Base-by-base conservation (phyloP, 768 basidiomycete species). In the Boletus insuetus region DNA sequence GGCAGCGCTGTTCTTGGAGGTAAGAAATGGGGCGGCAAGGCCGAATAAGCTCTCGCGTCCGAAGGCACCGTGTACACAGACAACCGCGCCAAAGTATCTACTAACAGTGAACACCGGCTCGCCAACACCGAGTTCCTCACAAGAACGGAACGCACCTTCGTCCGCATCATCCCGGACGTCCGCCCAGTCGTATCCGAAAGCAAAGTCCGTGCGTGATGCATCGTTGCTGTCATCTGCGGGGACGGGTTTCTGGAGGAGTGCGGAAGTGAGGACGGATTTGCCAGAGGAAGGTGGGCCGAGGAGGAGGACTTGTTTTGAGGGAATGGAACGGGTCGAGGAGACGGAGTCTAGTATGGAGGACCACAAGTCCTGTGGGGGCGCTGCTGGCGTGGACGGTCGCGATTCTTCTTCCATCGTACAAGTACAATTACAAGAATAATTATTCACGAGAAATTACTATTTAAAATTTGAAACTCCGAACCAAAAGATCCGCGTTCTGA, bases 61-160 rank as follows among this genome's bases (percentile, higher is more conserved):
- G 91, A 91, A 0, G 94, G 92, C 10, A 94, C 87, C n/a, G 87
- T 91, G 69, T 91, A 95, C 46, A 98, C 82, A 13, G 94, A 96
- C 38, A 97, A 71, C 49, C 94, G 86, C 32, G 92, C 93, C 54
- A 95, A 77, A 44, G 86, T 90, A 73, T 98, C 95, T 96, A 61
- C 22, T 51, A 24, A 46, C 46, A 47, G 51, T 37, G 42, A 29
- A 51, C 22, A 2, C 22, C 22, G 29, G 41, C 37, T 20, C 49
- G 51, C 40, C 40, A 50, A 35, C 39, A 41, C 45, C 32, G 11
- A 22, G 32, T 0, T 32, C n/a, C 7, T 6, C 12, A 11, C 26
- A 9, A 22, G n/a, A 29, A 35, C 19, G 19, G 29, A 34, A 72
- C 84, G 57, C 56, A 87, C 95, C 95, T 84, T 97, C 94, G 65